phyloP scores from a whole-genome alignment of 345 rosid species.

The Erysimum cheiranthoides region DNA sequence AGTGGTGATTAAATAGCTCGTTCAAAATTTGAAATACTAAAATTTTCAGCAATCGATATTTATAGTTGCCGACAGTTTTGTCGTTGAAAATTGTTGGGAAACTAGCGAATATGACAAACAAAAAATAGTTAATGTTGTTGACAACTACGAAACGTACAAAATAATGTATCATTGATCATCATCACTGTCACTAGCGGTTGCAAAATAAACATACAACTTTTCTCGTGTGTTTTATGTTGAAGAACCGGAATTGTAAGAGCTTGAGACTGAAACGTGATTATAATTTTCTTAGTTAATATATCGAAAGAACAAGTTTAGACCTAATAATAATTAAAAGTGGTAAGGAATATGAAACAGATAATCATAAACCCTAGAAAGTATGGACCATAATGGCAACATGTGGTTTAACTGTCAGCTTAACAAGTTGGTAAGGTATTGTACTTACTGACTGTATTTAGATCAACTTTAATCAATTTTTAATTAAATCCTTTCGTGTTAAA shows the following conservation, averaged over 20 bases:
- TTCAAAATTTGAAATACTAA: too few relatives aligned
- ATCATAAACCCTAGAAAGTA: constrained; percentile 43
- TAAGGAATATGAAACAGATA: constrained; percentile 25
- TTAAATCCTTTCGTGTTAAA: neutral
- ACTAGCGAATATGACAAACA: too few relatives aligned
- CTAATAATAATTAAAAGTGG: constrained; percentile 9
- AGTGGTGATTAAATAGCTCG: too few relatives aligned
- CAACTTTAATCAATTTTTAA: constrained; percentile 9
- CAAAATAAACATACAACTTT: too few relatives aligned
- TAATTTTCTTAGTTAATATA: neutral
- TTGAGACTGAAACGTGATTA: constrained; percentile 21
- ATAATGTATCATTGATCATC: too few relatives aligned
- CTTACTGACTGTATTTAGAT: constrained; percentile 31
- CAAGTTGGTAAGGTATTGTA: constrained; percentile 40
- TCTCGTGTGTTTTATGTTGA: neutral
- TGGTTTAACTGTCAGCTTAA: constrained; percentile 42
- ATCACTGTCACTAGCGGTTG: too few relatives aligned
- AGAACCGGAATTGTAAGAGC: neutral
- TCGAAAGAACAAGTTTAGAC: neutral
- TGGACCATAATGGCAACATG: constrained; percentile 45
- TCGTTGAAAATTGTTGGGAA: too few relatives aligned
- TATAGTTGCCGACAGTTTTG: too few relatives aligned
- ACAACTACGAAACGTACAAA: too few relatives aligned
- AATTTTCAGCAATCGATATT: too few relatives aligned
- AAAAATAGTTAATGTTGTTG: too few relatives aligned